Conservation (phyloP, 2,329 filamentous ascomycete genomes). For the Torrubiella hemipterigena region DNA sequence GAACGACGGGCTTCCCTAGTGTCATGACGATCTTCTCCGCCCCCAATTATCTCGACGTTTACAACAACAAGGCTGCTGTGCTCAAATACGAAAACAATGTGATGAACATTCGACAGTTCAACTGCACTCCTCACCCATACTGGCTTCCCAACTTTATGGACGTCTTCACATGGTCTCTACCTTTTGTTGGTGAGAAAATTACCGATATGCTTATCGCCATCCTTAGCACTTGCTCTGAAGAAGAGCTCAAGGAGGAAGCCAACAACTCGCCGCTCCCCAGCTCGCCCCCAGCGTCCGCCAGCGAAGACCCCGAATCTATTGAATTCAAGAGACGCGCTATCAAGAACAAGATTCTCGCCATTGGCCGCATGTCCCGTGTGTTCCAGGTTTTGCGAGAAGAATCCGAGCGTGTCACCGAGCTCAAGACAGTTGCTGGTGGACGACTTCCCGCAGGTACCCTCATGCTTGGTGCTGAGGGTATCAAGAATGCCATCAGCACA, state of each 20-base stretch:
- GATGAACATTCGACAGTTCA: constrained; percentile 99
- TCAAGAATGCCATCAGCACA: constrained; percentile 94
- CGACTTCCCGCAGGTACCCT: constrained; percentile 88
- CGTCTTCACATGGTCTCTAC: constrained; percentile 98
- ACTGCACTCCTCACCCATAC: constrained; percentile 98
- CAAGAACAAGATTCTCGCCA: constrained; percentile 99
- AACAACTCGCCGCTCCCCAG: constrained; percentile 55
- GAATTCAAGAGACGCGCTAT: constrained; percentile 94
- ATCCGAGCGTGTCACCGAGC: constrained; percentile 89
- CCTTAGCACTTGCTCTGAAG: constrained; percentile 96
- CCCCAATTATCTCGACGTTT: constrained; percentile 96
- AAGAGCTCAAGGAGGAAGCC: constrained; percentile 85
- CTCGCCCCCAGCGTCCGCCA: constrained; percentile 52
- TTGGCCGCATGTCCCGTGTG: constrained; percentile 88
- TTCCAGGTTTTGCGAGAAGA: constrained; percentile 98
- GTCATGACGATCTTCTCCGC: constrained; percentile 99
- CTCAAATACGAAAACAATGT: constrained; percentile 99
- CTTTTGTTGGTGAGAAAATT: constrained; percentile 97
- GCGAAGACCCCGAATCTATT: constrained; percentile 67
- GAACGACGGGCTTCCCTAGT: constrained; percentile 94
- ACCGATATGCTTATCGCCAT: constrained; percentile 99
- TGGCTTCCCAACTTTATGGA: constrained; percentile 99
- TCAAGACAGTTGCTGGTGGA: constrained; percentile 92
- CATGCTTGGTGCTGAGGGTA: constrained; percentile 95
- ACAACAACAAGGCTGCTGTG: constrained; percentile 99